Evolutionary conservation across 1,139 yeast genomes (phyloP), one percentile per base, ranked within the genome.

Genomic region (Scheffersomyces quercinus): DNA sequence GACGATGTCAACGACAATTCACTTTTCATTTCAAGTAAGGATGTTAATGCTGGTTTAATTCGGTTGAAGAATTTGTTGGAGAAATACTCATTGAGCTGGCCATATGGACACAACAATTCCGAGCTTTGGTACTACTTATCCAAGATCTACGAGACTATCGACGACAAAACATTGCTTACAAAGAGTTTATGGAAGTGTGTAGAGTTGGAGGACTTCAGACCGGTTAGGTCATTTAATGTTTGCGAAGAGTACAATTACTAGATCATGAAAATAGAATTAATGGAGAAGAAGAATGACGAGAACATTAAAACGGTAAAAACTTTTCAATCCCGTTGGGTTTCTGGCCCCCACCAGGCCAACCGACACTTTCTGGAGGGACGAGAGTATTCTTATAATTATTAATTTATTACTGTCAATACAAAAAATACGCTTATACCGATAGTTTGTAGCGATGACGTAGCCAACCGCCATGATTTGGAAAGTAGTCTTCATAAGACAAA

Each of bases 51-150:
- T 4, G 93, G 88, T 0, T 61, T 78, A 10, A 82, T 88, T 3
- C 70, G 95, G 43, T 68, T 85, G 48, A 81, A 83, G 59, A 76
- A 81, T 43, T 65, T 82, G 42, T 68, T 89, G 43, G 93, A 87
- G 53, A 64, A 70, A n/a, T 63, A 54, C 44, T 50, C 67, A 9
- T 60, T 63, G 44, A 62, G 71, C 61, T 83, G 62, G 79, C 83
- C 58, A 54, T 71, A 50, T 35, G 95, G 88, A 2, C 67, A 76
- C 48, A 77, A 78, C 54, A 70, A 73, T 29, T 70, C 88, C 1
- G 96, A 88, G 59, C 75, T 85, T 11, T 87, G 95, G 89, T 84
- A 81, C 76, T 75, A 79, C 46, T 70, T 88, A 49, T 80, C 90
- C 3, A 68, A 76, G 52, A 73, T 86, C 31, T 85, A 85, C 58